Percentiles rank a stretch among this genome's conserved stretches.
phyloP scores from a whole-genome alignment of 1,284 basidiomycete species.

The Leccinum variabile region DNA sequence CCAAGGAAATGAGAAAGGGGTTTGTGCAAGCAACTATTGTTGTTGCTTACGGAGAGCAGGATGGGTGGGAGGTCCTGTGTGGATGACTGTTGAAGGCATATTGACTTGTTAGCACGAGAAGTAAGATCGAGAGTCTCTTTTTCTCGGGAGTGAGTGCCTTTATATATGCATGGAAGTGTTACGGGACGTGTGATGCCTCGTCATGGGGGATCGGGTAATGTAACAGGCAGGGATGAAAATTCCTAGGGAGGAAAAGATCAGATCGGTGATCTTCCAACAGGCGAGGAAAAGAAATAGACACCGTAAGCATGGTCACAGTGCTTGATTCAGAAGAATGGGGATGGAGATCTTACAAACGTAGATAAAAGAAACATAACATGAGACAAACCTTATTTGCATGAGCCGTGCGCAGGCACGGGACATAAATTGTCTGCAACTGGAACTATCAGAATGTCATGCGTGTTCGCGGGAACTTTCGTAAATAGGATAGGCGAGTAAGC shows the following conservation, averaged over 20 bases:
- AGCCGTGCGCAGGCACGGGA: conserved; percentile 29
- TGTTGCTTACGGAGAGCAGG: conserved; percentile 54
- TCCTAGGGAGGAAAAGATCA: conserved; percentile 20
- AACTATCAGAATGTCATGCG: conserved; percentile 16
- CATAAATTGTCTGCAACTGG: conserved; percentile 7
- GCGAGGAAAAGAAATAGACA: conserved; percentile 18
- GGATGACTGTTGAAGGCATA: conserved; percentile 22
- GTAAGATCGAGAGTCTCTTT: conserved; percentile 7
- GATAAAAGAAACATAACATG: conserved; percentile 36
- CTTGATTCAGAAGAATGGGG: conserved; percentile 22
- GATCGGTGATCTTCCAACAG: conserved; percentile 23
- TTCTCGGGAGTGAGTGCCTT: conserved; percentile 14
- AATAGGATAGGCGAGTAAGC: conserved; percentile 18
- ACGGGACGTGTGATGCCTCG: conserved; percentile 17
- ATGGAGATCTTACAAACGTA: conserved; percentile 27
- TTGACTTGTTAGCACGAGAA: conserved; percentile 4
- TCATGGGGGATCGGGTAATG: conserved; percentile 21
- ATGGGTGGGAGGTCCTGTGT: conserved; percentile 45
- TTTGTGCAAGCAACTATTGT: not conserved
- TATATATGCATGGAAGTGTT: conserved; percentile 27
- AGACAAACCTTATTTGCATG: conserved; percentile 35
- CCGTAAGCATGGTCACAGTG: conserved; percentile 14
- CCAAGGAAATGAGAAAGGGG: conserved; percentile 14
- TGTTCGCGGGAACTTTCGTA: conserved; percentile 17
- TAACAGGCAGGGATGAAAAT: conserved; percentile 11